These are phyloP conservation scores for Yamadazyma taylorii DNA, from an alignment of 1,139 yeast genomes.

Conservation along the genomic window DNA sequence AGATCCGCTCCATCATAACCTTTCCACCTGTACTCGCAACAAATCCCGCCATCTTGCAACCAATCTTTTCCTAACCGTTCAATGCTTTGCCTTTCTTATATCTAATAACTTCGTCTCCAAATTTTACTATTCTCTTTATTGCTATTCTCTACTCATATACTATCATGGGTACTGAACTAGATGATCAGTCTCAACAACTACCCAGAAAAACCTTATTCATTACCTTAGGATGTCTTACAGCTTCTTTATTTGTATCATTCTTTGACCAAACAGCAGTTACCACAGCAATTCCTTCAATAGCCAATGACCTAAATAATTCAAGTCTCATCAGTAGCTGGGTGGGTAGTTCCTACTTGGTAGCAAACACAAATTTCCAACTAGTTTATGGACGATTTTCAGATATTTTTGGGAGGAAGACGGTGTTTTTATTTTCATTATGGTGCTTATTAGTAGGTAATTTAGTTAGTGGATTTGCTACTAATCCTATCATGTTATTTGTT, in stretches of 20 bases:
- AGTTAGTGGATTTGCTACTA: conserved; percentile 41
- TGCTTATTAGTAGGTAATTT: conserved; percentile 40
- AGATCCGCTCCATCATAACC: no score
- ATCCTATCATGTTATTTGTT: conserved; percentile 38
- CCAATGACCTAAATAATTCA: conserved; percentile 35
- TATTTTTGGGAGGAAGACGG: conserved; percentile 44
- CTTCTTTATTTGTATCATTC: conserved; percentile 32
- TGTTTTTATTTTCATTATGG: conserved; percentile 32
- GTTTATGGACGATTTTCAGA: conserved; percentile 43
- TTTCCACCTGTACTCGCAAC: no score
- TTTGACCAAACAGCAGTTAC: conserved; percentile 45
- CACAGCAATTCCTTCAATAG: conserved; percentile 43
- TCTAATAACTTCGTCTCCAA: no score
- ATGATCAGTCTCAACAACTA: conserved; percentile 15
- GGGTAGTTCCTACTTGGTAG: conserved; percentile 45
- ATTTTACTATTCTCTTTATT: no score
- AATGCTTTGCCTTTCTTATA: no score
- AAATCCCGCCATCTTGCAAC: no score
- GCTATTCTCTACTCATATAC: no score
- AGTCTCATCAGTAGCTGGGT: conserved; percentile 45
- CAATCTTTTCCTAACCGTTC: no score
- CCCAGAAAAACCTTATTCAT: conserved; percentile 12
- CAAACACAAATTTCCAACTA: conserved; percentile 47
- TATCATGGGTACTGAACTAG: conserved; percentile 3
- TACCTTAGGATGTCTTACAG: conserved; percentile 15